A percentile compares a stretch with the other conserved stretches of the same genome.
Evolutionary conservation across 306 rosid species (phyloP).

Genomic region (Inga leiocalycina): DNA sequence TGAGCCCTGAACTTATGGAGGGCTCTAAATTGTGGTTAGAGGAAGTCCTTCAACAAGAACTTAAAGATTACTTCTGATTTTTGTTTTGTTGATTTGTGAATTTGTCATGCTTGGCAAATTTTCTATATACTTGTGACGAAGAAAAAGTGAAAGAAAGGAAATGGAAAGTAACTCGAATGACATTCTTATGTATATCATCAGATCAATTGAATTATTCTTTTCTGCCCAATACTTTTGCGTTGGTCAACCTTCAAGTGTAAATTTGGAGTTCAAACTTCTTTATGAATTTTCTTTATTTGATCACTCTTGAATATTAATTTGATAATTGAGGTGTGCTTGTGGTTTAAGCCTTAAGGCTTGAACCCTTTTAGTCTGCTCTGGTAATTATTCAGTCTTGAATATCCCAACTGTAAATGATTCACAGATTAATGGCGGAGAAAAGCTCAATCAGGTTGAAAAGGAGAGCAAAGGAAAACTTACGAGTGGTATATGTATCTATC

Average conservation of each 20-base stretch:
- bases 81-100: background rate
- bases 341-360: background rate
- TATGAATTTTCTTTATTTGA: background rate
- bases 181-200: background rate
- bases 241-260: background rate
- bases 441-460: background rate
- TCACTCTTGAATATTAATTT: background rate
- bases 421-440: background rate
- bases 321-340: background rate
- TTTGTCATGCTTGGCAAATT: conserved; percentile 10
- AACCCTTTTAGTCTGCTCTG: background rate
- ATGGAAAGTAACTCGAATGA: background rate
- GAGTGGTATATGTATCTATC: background rate
- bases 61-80: conserved; percentile 8
- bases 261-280: background rate
- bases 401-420: background rate
- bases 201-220: background rate
- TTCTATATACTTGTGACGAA: background rate
- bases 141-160: background rate
- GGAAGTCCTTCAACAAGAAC: conserved; percentile 47
- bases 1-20: conserved; percentile 81
- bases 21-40: conserved; percentile 57
- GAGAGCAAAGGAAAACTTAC: too few relatives aligned
- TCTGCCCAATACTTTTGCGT: background rate
- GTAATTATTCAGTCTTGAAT: background rate